These are phyloP conservation scores for Triticum dicoccoides DNA, from an alignment of 176 grass and related monocot genomes.

Conservation along the genomic window DNA sequence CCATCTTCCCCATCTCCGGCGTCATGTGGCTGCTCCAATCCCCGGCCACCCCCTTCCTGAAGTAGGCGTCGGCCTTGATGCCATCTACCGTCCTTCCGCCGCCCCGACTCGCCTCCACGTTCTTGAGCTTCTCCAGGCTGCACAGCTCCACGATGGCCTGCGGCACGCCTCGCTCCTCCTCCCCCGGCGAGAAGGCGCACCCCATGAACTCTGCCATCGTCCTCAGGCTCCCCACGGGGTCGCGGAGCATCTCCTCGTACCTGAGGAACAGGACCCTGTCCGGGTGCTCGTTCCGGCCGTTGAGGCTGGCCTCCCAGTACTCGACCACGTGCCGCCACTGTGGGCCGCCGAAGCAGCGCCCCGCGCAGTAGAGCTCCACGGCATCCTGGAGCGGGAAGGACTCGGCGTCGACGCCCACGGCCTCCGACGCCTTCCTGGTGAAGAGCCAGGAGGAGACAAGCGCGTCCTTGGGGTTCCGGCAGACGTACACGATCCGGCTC, in stretches of 20 bases:
- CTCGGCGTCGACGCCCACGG: too few species aligned
- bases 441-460: too few species aligned
- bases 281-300: too few species aligned
- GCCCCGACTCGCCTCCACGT: too few species aligned
- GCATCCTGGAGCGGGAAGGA: too few species aligned
- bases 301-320: too few species aligned
- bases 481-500: too few species aligned
- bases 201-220: background rate
- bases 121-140: background rate
- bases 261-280: background rate
- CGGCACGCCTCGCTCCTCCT: background rate
- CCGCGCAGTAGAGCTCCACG: too few species aligned
- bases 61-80: background rate
- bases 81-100: too few species aligned
- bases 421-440: too few species aligned
- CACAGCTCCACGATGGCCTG: background rate
- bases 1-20: background rate
- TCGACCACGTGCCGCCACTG: too few species aligned
- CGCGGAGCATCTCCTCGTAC: background rate
- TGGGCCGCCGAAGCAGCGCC: accelerated
- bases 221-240: background rate
- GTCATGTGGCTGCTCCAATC: background rate
- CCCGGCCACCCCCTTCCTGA: background rate
- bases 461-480: too few species aligned
- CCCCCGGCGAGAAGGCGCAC: background rate